Evolutionary conservation across 768 basidiomycete species (phyloP).

Genomic region (Fistulinella prunicolor): DNA sequence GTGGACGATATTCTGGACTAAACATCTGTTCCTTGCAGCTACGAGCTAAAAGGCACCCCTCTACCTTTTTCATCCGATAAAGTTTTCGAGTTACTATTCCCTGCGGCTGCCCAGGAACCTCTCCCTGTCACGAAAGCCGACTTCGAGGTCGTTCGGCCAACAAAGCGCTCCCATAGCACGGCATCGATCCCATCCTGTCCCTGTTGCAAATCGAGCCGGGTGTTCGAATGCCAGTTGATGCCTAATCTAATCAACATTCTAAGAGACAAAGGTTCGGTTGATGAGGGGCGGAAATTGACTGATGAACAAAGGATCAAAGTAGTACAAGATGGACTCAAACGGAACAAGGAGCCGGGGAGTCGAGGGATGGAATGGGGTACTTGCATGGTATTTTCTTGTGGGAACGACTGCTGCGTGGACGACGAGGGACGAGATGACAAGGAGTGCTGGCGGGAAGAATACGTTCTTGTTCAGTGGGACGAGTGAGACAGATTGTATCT

Average conservation of each 20-base stretch:
- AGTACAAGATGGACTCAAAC: constrained; percentile 54
- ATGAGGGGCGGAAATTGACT: constrained; percentile 37
- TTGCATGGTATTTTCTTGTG: constrained; percentile 84
- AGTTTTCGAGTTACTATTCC: constrained; percentile 73
- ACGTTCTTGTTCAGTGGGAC: constrained; percentile 76
- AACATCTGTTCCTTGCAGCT: constrained; percentile 44
- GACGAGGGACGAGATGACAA: constrained; percentile 39
- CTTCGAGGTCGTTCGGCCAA: constrained; percentile 48
- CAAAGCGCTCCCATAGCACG: constrained; percentile 54
- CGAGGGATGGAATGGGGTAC: constrained; percentile 95
- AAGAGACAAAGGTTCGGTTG: constrained; percentile 25
- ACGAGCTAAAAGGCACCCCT: constrained; percentile 83
- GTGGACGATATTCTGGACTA: neutral
- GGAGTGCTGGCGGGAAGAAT: constrained; percentile 68
- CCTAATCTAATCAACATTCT: constrained; percentile 88
- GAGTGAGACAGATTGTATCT: constrained; percentile 37
- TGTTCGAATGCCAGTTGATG: constrained; percentile 94
- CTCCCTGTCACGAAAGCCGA: constrained; percentile 58
- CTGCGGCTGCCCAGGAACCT: constrained; percentile 41
- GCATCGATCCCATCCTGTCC: constrained; percentile 61
- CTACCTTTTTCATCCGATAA: constrained; percentile 82
- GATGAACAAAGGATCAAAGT: constrained; percentile 70
- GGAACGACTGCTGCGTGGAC: constrained; percentile 65
- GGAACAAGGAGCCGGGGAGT: constrained; percentile 40
- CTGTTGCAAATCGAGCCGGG: constrained; percentile 59